Conservation (phyloP, 75 land plant genomes). For the Cryptomeria japonica region DNA sequence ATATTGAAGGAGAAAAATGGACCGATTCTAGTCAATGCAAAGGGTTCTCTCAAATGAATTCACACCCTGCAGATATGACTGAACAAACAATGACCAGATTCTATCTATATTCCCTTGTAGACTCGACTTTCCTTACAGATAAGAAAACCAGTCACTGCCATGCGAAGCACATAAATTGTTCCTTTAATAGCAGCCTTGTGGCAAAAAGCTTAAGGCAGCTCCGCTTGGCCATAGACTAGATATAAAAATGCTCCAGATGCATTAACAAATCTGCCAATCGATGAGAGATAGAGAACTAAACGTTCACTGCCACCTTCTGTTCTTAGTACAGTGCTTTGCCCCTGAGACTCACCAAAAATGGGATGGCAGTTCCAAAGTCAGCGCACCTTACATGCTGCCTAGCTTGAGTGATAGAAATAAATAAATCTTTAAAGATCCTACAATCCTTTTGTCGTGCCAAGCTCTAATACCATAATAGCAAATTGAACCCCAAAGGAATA, state of each 20-base stretch:
- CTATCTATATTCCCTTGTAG: slow-evolving; percentile 68
- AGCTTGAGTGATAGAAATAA: too few relatives aligned
- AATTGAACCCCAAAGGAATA: too few relatives aligned
- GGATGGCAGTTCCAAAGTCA: too few relatives aligned
- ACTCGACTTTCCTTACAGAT: slow-evolving; percentile 45
- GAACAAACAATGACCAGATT: slow-evolving; percentile 77
- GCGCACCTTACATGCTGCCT: too few relatives aligned
- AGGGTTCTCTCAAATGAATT: too few relatives aligned
- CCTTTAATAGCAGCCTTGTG: slow-evolving; percentile 96
- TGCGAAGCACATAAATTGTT: slow-evolving; percentile 75
- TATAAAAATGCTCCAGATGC: slow-evolving; percentile 81
- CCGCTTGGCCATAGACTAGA: slow-evolving; percentile 95
- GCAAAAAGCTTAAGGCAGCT: slow-evolving; percentile 90
- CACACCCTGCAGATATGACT: too few relatives aligned
- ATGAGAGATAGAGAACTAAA: slow-evolving; percentile 70
- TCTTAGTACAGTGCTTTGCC: slow-evolving; percentile 34
- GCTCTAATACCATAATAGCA: too few relatives aligned
- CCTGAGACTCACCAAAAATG: slow-evolving; percentile 23
- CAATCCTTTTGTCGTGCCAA: too few relatives aligned
- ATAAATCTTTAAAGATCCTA: too few relatives aligned
- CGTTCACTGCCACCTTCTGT: slow-evolving; percentile 67
- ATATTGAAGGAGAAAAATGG: too few relatives aligned
- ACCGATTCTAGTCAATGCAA: too few relatives aligned
- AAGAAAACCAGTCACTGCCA: slow-evolving; percentile 46
- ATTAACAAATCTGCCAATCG: slow-evolving; percentile 82